Conservation (phyloP, 805 yeast genomes). For the Metschnikowia similis region DNA sequence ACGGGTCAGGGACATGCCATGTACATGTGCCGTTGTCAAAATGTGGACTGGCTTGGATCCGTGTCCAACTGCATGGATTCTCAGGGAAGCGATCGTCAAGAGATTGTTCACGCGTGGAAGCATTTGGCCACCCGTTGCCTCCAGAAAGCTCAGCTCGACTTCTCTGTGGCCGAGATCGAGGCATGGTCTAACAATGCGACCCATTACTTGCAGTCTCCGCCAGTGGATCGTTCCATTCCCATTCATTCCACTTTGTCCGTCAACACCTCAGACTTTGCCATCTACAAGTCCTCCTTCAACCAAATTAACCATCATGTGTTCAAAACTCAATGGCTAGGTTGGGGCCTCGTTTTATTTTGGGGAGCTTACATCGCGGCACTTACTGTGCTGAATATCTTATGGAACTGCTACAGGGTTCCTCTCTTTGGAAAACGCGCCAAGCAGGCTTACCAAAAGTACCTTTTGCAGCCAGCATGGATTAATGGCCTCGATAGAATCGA, state of each 20-base stretch:
- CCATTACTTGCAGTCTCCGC: slow-evolving; percentile 11
- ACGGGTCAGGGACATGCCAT: slow-evolving; percentile 17
- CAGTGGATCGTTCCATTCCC: slow-evolving; percentile 6
- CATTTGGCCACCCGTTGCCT: slow-evolving; percentile 14
- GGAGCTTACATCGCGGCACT: slow-evolving; percentile 11
- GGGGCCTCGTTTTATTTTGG: slow-evolving; percentile 18
- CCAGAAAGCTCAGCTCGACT: slow-evolving; percentile 12
- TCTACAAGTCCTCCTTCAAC: slow-evolving; percentile 12
- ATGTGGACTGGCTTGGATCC: slow-evolving; percentile 18
- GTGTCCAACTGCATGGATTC: slow-evolving; percentile 16
- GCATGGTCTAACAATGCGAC: slow-evolving; percentile 14
- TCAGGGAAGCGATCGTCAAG: slow-evolving; percentile 7
- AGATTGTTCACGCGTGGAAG: slow-evolving; percentile 13
- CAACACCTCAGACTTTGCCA: slow-evolving; percentile 8
- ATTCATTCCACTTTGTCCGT: slow-evolving; percentile 13
- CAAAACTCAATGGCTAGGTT: slow-evolving; percentile 19
- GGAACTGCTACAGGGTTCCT: slow-evolving; percentile 11
- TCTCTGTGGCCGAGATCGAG: slow-evolving; percentile 9
- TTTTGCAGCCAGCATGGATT: slow-evolving; percentile 6
- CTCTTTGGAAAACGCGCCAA: slow-evolving; percentile 6
- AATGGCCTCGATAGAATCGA: slow-evolving; percentile 11
- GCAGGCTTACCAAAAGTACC: slow-evolving; percentile 11
- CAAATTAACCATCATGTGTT: slow-evolving; percentile 19
- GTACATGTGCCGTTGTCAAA: slow-evolving; percentile 18
- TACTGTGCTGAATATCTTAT: slow-evolving; percentile 10